These are phyloP conservation scores for Hypoxylon sp. DNA, from an alignment of 2,329 filamentous ascomycete genomes.

Conservation along the genomic window DNA sequence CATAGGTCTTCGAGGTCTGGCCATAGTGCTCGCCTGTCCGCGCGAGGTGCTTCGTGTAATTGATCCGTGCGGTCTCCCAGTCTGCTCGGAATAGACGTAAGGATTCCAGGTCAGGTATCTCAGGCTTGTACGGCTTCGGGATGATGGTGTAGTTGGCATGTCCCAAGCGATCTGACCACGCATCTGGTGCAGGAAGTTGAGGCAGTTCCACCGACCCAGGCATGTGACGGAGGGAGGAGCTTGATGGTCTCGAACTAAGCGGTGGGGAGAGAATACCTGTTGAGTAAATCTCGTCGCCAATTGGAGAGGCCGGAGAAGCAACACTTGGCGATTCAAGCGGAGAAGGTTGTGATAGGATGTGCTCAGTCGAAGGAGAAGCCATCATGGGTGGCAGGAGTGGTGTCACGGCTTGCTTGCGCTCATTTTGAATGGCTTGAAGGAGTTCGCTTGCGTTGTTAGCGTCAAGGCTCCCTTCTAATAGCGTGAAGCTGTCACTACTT, in stretches of 20 bases:
- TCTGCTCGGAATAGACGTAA: conserved; percentile 78
- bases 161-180: conserved; percentile 87
- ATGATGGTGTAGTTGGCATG: conserved; percentile 94
- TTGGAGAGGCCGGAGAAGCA: conserved; percentile 75
- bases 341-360: conserved; percentile 72
- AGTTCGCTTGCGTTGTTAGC: conserved; percentile 66
- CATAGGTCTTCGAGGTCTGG: conserved; percentile 88
- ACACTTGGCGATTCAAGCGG: conserved; percentile 90
- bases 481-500: conserved; percentile 68
- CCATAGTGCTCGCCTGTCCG: conserved; percentile 93
- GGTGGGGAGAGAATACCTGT: conserved; percentile 74
- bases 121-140: conserved; percentile 83
- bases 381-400: conserved; percentile 88
- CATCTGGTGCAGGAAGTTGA: conserved; percentile 75
- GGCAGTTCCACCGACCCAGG: conserved; percentile 58
- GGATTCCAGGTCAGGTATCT: conserved; percentile 69
- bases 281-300: conserved; percentile 57
- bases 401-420: conserved; percentile 77
- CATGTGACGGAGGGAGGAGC: conserved; percentile 77
- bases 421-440: conserved; percentile 69
- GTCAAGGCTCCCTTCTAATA: conserved; percentile 63
- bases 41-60: conserved; percentile 90
- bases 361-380: conserved; percentile 69
- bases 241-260: conserved; percentile 82
- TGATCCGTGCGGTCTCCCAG: conserved; percentile 86